A percentile compares a stretch with the other conserved stretches of the same genome.
These are phyloP conservation scores for Tulasnella sp. DNA, from an alignment of 768 basidiomycete genomes.

Conservation along the genomic window DNA sequence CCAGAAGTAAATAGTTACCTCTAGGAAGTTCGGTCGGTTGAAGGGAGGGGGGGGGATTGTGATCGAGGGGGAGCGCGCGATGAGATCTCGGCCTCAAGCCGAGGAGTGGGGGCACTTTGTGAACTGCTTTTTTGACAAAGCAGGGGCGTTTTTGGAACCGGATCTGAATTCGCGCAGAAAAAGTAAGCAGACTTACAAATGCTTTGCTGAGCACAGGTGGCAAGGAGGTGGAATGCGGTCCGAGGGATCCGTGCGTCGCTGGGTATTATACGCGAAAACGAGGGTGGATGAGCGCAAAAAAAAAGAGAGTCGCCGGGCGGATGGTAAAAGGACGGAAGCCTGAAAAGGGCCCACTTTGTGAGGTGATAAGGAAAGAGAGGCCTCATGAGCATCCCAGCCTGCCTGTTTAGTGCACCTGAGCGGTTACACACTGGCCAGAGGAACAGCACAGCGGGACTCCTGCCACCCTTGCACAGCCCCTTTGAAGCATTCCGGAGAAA, in stretches of 20 bases:
- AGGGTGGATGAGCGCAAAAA: not conserved
- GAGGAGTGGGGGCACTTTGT: not conserved
- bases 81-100: conserved; percentile 13
- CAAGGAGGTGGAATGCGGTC: not conserved
- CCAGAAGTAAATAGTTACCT: conserved; percentile 4
- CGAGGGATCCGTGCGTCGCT: not conserved
- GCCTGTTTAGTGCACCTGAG: not conserved
- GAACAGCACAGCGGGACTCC: not conserved
- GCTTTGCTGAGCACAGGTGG: not conserved
- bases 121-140: not conserved
- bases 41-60: not conserved
- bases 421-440: not conserved
- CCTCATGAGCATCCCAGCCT: not conserved
- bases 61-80: conserved; percentile 3
- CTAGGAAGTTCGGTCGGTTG: not conserved
- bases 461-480: not conserved
- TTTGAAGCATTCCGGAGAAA: not conserved
- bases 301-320: not conserved
- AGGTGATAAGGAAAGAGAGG: not conserved
- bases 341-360: not conserved
- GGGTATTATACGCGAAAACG: not conserved
- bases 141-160: not conserved
- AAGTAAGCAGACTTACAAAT: not conserved
- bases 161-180: not conserved
- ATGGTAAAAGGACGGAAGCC: not conserved